Evolutionary conservation across 805 yeast genomes (phyloP), one percentile per base, ranked within the genome.

Genomic region (Candida hungchunana): DNA sequence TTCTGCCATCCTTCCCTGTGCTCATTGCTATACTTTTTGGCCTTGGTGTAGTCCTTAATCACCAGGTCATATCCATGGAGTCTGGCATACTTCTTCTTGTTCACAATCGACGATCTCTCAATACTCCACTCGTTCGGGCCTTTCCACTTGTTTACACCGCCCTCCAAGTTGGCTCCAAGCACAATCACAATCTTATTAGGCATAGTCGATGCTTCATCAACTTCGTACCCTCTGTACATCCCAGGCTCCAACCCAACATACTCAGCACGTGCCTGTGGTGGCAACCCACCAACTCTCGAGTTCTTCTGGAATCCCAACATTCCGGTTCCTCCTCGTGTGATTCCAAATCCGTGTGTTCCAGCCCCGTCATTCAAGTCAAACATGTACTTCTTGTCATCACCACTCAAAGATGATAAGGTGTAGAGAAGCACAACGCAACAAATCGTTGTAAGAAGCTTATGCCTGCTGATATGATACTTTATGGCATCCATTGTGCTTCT

Each of bases 11-110:
- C 68, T 50, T 65, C 69, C 42, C 77, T 60, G 54, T 63, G 63
- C 36, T 70, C 75, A 51, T 69, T 69, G 31, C 71, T 69, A 46
- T 71, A 71, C 32, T 68, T 55, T 47, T 69, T 71, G 42, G 67
- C 62, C 44, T 62, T 62, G 20, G 73, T 69, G 54, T 64, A 58
- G 40, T 70, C 72, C 45, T 60, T 62, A 35, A 71, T 60, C 4
- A 71, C 60, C 34, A 71, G 52, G 19, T 71, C 73, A 41, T 71
- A 71, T 1, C 73, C 73, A 43, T 71, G 76, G 13, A 56, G 51
- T 28, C 59, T 61, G n/a, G 75, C 67, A 40, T 71, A 71, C 32
- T 62, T 63, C 48, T 62, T 68, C 48, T 71, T 71, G 54, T 71
- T 70, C 24, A 69, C 50, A 18, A 71, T 62, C 4, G 73, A 66